Evolutionary conservation across 2,329 filamentous ascomycete genomes (phyloP), one percentile per base, ranked within the genome.

Genomic region (Fusarium albidum): DNA sequence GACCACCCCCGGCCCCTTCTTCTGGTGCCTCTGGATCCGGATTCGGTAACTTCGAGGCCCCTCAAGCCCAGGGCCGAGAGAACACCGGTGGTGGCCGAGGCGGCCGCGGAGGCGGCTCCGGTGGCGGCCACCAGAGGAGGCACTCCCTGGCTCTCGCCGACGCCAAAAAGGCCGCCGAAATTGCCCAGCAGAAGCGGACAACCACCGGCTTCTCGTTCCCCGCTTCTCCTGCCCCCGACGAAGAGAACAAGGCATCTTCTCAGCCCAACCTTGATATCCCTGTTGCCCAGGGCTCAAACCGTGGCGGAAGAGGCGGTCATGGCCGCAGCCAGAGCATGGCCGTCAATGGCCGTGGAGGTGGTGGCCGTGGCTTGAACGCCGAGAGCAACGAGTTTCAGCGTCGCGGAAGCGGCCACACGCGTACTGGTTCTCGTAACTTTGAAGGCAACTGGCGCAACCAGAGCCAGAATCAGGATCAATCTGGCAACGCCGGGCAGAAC

Each of bases 391-490:
- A 95, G 63, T 90, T 92, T 70, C 82, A 86, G 64, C 88, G 91
- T 57, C 90, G 91, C 65, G 87, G 89, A 65, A 90, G 89, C 34
- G 89, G 91, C 50, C 95, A 99, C 72, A 88, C 85, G 59, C 86
- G 95, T 57, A 89, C 88, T 27, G 85, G 85, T 10, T 99, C 95
- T 18, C 87, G 95, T 59, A 99, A 98, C 76, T 98, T 98, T 69
- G 95, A 99, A 65, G 88, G 93, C 68, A 99, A 99, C 76, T 99
- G 95, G 95, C 90, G 95, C 68, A 96, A 92, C 69, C 93, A 90
- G 65, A 69, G 69, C 63, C 80, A 83, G 61, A 81, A 82, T 68
- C 90, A 91, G 71, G 88, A 89, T 47, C 77, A 79, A 66, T 45
- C 71, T 34, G 71, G 67, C 48, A 71, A 68, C 49, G 71, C 69